phyloP scores from a whole-genome alignment of 768 basidiomycete species.

The Suillus luteus region DNA sequence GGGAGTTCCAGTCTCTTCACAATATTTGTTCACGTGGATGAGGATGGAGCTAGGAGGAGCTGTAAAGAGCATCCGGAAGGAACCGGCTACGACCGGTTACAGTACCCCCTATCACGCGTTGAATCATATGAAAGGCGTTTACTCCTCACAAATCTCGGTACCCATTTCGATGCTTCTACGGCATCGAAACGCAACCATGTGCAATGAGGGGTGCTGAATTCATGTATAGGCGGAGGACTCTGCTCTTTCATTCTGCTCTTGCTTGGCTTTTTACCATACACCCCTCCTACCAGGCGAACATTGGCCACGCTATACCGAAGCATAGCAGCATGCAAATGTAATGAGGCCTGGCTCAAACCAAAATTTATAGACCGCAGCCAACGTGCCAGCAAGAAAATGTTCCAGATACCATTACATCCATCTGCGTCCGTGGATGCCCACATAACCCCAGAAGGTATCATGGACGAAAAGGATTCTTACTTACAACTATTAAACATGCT shows the following conservation, averaged over 20 bases:
- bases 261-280: not conserved
- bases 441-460: not conserved
- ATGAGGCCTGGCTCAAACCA: not conserved
- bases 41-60: too few species aligned
- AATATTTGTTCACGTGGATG: too few species aligned
- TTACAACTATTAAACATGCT: not conserved
- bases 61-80: not conserved
- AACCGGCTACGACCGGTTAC: not conserved
- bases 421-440: not conserved
- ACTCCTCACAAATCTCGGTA: not conserved
- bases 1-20: not conserved
- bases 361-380: not conserved
- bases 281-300: not conserved
- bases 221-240: not conserved
- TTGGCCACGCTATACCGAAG: not conserved
- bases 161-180: not conserved
- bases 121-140: not conserved
- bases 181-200: not conserved
- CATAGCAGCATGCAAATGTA: not conserved
- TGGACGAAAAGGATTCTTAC: not conserved
- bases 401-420: not conserved
- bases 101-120: not conserved
- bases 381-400: not conserved
- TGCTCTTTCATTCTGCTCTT: not conserved
- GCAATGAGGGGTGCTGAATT: not conserved